phyloP scores from a whole-genome alignment of 345 rosid genomes.

The Euphorbia lathyris region DNA sequence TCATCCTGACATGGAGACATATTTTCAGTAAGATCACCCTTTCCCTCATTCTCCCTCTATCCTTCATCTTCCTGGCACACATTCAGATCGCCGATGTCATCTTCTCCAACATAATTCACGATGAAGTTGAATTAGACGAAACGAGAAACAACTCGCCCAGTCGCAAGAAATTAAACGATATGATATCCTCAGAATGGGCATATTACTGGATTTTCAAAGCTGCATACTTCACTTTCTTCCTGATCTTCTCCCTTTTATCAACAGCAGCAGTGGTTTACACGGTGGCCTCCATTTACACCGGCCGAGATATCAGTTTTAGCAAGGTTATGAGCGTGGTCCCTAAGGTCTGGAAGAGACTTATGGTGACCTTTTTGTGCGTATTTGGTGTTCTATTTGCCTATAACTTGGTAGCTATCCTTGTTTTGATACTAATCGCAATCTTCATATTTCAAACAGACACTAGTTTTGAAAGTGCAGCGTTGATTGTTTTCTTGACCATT shows the following conservation, averaged over 20 bases:
- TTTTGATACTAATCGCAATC: not conserved
- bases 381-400: conserved; percentile 24
- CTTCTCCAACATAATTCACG: conserved; percentile 16
- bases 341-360: conserved; percentile 50
- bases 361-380: conserved; percentile 42
- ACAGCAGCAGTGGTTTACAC: conserved; percentile 57
- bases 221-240: conserved; percentile 31
- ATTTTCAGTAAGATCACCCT: conserved; percentile 49
- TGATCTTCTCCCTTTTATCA: conserved; percentile 44
- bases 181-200: conserved; percentile 26
- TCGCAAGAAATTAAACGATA: conserved; percentile 25
- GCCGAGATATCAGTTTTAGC: conserved; percentile 30
- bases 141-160: conserved; percentile 26
- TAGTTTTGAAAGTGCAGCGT: too few relatives aligned
- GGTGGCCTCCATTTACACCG: conserved; percentile 43
- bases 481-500: not conserved
- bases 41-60: conserved; percentile 49
- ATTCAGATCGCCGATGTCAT: conserved; percentile 34
- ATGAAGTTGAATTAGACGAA: conserved; percentile 18
- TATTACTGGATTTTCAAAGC: conserved; percentile 27
- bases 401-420: not conserved
- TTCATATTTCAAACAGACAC: not conserved
- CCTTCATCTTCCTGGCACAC: conserved; percentile 51
- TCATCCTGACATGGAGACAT: conserved; percentile 38
- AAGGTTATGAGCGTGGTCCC: conserved; percentile 48